These are phyloP conservation scores for Candida maesae DNA, from an alignment of 805 yeast species.

Conservation along the genomic window DNA sequence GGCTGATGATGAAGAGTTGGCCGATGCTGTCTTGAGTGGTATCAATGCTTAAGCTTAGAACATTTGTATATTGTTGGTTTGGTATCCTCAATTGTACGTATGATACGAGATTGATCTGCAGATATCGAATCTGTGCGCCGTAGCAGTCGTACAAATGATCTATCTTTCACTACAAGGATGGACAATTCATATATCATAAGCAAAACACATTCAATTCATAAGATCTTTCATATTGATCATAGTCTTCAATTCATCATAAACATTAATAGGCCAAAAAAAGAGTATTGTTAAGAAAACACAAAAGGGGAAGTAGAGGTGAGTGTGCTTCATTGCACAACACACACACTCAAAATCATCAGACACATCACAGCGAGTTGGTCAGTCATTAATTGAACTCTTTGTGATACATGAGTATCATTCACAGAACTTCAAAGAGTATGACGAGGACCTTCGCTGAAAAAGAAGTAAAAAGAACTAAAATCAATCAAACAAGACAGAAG, in stretches of 20 bases:
- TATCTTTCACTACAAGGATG: too few relatives aligned
- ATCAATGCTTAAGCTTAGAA: conserved; percentile 28
- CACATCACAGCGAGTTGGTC: background rate
- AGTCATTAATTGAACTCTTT: too few relatives aligned
- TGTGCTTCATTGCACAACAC: too few relatives aligned
- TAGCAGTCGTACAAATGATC: too few relatives aligned
- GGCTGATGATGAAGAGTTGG: conserved; percentile 40
- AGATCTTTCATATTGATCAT: conserved; percentile 11
- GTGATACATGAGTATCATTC: too few relatives aligned
- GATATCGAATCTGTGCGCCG: too few relatives aligned
- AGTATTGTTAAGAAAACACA: conserved; percentile 2
- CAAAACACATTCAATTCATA: conserved; percentile 8
- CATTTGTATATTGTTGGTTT: too few relatives aligned
- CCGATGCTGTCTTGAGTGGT: conserved; percentile 49
- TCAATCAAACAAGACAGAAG: background rate
- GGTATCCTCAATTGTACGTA: too few relatives aligned
- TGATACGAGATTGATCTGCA: too few relatives aligned
- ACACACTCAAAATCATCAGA: background rate
- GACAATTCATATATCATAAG: too few relatives aligned
- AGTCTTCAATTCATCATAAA: conserved; percentile 10
- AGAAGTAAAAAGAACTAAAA: background rate
- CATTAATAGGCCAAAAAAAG: conserved; percentile 6
- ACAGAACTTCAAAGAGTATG: background rate
- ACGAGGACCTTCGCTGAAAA: background rate
- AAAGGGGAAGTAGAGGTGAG: conserved; percentile 1